Evolutionary conservation across 768 basidiomycete species (phyloP).

Genomic region (Amylocystis lapponica): DNA sequence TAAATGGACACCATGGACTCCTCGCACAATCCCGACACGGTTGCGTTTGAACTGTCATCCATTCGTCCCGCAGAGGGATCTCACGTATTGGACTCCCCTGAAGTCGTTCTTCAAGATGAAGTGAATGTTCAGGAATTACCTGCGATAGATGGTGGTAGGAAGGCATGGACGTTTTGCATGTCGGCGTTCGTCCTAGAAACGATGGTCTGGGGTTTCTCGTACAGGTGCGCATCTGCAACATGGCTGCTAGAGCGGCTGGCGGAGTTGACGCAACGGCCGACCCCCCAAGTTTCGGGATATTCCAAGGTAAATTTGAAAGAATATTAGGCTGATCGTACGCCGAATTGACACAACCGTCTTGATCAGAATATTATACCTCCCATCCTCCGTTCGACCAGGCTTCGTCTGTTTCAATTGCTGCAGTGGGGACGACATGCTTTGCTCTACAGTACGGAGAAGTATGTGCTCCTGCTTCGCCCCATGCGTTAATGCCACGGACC

Average conservation of each 20-base stretch:
- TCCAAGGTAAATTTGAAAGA: slow-evolving; percentile 11
- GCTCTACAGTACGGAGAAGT: slow-evolving; percentile 17
- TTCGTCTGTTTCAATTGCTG: slow-evolving; percentile 13
- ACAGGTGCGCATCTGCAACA: slow-evolving; percentile 12
- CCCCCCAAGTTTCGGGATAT: slow-evolving; percentile 17
- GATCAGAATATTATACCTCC: slow-evolving; percentile 18
- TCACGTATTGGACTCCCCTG: too few relatives aligned
- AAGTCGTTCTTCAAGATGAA: too few relatives aligned
- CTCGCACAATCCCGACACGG: too few relatives aligned
- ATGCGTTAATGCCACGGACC: not conserved
- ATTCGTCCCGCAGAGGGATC: too few relatives aligned
- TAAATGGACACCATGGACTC: too few relatives aligned
- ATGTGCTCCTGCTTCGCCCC: not conserved
- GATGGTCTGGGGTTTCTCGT: slow-evolving; percentile 19
- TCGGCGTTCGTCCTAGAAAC: slow-evolving; percentile 17
- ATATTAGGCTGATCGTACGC: not conserved
- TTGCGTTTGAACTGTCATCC: too few relatives aligned
- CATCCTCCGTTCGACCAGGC: slow-evolving; percentile 14
- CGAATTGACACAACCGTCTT: too few relatives aligned
- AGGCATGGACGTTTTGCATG: slow-evolving; percentile 20
- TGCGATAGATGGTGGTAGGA: slow-evolving; percentile 13
- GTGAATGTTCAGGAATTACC: slow-evolving; percentile 16
- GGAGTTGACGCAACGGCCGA: too few relatives aligned
- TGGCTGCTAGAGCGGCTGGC: too few relatives aligned
- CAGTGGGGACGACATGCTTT: slow-evolving; percentile 13